Percentiles rank a stretch among this genome's conserved stretches.
These are phyloP conservation scores for Rhododendron ovatum DNA, from an alignment of 148 eudicot species.

Conservation along the genomic window DNA sequence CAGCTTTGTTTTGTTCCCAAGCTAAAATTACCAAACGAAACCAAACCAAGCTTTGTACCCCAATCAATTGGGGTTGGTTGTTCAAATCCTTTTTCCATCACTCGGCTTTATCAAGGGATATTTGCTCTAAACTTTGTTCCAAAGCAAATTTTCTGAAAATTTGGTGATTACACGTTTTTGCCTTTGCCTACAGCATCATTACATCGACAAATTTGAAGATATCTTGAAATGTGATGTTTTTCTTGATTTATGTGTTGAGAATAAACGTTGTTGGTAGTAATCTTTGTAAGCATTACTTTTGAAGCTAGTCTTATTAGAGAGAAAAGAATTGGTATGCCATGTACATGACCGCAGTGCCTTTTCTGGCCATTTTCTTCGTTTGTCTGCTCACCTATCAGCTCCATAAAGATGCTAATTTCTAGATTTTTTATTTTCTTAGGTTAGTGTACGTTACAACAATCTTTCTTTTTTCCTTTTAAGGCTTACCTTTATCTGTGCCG, in stretches of 20 bases:
- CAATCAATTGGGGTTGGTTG: background rate
- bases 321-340: background rate
- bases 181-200: background rate
- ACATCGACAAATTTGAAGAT: background rate
- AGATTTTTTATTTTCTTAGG: background rate
- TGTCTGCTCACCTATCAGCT: background rate
- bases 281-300: background rate
- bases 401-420: background rate
- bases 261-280: background rate
- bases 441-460: background rate
- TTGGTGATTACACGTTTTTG: background rate
- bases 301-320: background rate
- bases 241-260: background rate
- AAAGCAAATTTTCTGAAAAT: background rate
- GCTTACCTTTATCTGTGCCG: background rate
- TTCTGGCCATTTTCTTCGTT: background rate
- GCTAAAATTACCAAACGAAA: background rate
- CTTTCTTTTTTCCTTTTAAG: background rate
- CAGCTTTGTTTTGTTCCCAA: background rate
- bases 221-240: background rate
- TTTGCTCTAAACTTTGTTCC: background rate
- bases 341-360: background rate
- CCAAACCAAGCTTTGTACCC: background rate
- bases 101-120: background rate
- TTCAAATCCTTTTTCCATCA: background rate